Base-by-base conservation (phyloP, 2,329 filamentous ascomycete genomes). In the Mycocentrospora acerina region DNA sequence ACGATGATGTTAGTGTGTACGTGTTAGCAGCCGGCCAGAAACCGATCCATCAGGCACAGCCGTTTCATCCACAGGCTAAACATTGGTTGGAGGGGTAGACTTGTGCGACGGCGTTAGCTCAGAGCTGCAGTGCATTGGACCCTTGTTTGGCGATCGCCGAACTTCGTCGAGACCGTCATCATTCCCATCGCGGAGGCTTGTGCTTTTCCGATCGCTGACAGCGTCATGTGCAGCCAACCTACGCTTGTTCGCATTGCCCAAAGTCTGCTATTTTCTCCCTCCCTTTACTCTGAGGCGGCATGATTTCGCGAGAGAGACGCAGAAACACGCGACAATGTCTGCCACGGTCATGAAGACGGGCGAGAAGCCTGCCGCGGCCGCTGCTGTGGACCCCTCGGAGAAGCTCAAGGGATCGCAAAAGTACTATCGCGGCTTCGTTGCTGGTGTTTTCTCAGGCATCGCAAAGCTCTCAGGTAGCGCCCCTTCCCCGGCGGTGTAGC, bases 401-500 rank as follows among this genome's bases (percentile, higher is more conserved):
- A 59, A 56, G 49, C 42, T 50, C 15, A 42, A 53, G 30, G 54
- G 55, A 40, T 49, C 53, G 18, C 56, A 53, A 12, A 79, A 74
- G 53, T 85, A 87, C 64, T 97, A 96, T 75, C 90, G 88, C 60
- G 93, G 91, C n/a, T 98, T 97, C 64, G 88, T 96, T 18, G 93
- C 88, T 1, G 93, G 93, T n/a, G 82, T 96, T 6, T 96, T 96
- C 64, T 95, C 88, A 25, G 93, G 93, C 16, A 85, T 97, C 59
- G 84, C 90, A 42, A 97, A 97, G 72, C 73, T 96, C 41, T 82
- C 80, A 58, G 88, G 89, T 91, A 69, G 55, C 79, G 32, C 8
- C 14, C n/a, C 13, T 37, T n/a, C 22, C 34, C 24, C 31, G 29
- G 9, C 19, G 19, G 5, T 24, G 4, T 13, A 11, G 10, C 9